A percentile compares a stretch with the other conserved stretches of the same genome.
Evolutionary conservation across 257 asterid genomes (phyloP).

Genomic region (Jacaranda mimosifolia): DNA sequence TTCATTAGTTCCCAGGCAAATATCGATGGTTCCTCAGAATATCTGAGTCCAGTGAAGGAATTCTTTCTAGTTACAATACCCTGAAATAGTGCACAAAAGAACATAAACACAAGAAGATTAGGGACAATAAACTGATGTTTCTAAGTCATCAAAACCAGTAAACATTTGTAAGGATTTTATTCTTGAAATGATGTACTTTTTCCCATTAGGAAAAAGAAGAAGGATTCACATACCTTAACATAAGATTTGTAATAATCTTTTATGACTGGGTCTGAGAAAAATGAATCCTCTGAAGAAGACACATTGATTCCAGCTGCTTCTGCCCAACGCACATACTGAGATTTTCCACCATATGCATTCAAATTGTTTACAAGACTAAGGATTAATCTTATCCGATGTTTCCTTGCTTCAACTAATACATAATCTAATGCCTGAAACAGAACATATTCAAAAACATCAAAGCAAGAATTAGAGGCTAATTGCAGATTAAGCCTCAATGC

Average conservation of each 20-base stretch:
- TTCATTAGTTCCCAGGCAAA: conserved; percentile 77
- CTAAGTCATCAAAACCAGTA: no score
- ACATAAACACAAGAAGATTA: background rate
- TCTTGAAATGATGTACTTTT: background rate
- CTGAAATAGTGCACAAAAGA: conserved; percentile 31
- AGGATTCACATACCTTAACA: conserved; percentile 50
- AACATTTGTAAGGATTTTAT: background rate
- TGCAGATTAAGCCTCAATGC: background rate
- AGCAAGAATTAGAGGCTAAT: background rate
- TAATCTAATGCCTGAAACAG: conserved; percentile 58
- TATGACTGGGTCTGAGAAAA: conserved; percentile 53
- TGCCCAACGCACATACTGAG: conserved; percentile 67
- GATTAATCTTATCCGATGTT: conserved; percentile 53
- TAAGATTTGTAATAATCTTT: conserved; percentile 47
- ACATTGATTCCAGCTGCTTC: conserved; percentile 52
- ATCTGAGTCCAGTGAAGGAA: conserved; percentile 50
- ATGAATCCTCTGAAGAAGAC: conserved; percentile 49
- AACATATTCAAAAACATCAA: background rate
- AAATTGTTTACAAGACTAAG: conserved; percentile 66
- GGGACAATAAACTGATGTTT: background rate
- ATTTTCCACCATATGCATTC: conserved; percentile 66
- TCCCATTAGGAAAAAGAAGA: background rate
- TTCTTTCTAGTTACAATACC: conserved; percentile 57
- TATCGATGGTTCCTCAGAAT: conserved; percentile 61
- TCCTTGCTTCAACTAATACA: conserved; percentile 66